Evolutionary conservation across 2,329 filamentous ascomycete species (phyloP).

Genomic region (Aureobasidium namibiae): DNA sequence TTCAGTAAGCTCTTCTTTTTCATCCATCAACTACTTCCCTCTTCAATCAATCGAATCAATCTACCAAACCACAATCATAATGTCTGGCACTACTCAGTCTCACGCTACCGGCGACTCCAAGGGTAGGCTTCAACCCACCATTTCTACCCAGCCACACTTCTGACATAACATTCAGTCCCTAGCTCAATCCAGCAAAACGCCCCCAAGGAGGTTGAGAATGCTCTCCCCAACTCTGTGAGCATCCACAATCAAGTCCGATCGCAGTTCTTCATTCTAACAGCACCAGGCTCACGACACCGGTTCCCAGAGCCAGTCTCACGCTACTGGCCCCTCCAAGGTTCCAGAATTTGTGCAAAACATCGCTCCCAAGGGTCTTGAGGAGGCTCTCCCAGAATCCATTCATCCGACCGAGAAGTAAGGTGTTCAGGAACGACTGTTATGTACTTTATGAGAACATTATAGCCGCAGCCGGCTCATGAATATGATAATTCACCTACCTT

Average conservation of each 20-base stretch:
- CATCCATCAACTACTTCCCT: background rate
- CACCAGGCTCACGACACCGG: background rate
- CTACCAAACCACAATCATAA: background rate
- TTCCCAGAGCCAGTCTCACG: background rate
- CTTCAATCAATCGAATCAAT: background rate
- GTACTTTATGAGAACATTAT: background rate
- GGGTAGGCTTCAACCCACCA: background rate
- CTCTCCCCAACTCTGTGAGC: background rate
- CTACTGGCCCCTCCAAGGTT: constrained; percentile 7
- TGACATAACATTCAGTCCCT: background rate
- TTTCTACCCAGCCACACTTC: background rate
- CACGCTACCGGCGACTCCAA: constrained; percentile 10
- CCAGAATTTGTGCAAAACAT: background rate
- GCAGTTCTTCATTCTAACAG: background rate
- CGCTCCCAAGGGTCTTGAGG: background rate
- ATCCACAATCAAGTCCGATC: too few relatives aligned
- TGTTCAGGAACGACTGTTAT: background rate
- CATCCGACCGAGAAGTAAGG: background rate
- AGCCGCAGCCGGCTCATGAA: constrained; percentile 7
- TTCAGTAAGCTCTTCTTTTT: background rate
- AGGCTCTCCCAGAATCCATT: background rate
- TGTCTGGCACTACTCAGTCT: constrained; percentile 12
- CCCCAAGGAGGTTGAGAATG: constrained; percentile 1
- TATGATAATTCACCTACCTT: background rate
- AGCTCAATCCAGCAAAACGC: background rate